Base-by-base conservation (phyloP, 495 filamentous ascomycete species). In the Penicillium paxilli region DNA sequence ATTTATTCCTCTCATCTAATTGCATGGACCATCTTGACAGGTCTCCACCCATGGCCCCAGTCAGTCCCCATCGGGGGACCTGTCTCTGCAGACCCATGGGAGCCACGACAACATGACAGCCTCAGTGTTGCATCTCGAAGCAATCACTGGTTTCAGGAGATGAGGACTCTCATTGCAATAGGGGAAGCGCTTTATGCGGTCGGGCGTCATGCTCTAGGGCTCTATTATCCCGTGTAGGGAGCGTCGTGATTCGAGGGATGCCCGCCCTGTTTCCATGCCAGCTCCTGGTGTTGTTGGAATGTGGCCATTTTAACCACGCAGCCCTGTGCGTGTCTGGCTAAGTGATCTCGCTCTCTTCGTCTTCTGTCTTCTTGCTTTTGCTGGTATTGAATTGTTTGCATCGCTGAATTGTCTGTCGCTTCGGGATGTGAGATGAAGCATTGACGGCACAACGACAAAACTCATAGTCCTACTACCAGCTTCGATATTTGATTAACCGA, bases 231-330 rank as follows among this genome's bases (percentile, higher is more conserved):
- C 25, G 33, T 20, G 19, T 7, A 58, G 50, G 62, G 28, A 12
- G 41, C 37, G 44, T 21, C 28, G 24, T 60, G 49, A 47, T 45
- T 45, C 46, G 45, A 54, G 51, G 49, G 54, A 41, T 49, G n/a
- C 4, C 49, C 44, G 51, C 52, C 54, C 49, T 64, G 62, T 64
- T 62, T 58, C 58, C 62, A 64, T 64, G 48, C 62, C 62, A 62
- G 52, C 58, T 57, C 49, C 54, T 58, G 12, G 49, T 35, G 33
- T 40, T 38, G 41, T 35, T 56, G 62, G 62, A 64, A 64, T 64
- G 62, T 53, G 51, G 33, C 28, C 25, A 2, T 35, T 24, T 9
- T 33, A 56, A 56, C 54, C 62, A 62, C 54, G 19, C 44, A 25
- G 17, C 40, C 49, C 40, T 46, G 24, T 38, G 49, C 24, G 10